Conservation (phyloP, 306 rosid genomes). For the Cucurbita pepo region DNA sequence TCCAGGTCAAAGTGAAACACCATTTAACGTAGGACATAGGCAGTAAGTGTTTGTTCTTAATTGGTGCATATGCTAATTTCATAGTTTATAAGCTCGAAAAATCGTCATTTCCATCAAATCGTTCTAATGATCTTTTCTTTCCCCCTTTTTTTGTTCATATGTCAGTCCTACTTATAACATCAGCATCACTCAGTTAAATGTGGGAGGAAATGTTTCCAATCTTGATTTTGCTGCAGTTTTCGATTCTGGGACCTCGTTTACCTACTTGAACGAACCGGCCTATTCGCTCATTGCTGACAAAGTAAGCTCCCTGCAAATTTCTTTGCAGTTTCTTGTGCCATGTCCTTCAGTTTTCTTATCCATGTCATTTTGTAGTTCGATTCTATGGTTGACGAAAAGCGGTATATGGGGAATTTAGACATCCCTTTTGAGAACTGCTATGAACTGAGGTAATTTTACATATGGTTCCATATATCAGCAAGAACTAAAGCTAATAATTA, state of each 20-base stretch:
- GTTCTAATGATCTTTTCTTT: conserved; percentile 10
- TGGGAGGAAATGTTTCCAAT: conserved; percentile 28
- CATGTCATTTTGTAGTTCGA: conserved; percentile 42
- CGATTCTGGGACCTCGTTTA: conserved; percentile 82
- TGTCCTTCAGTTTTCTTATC: background rate
- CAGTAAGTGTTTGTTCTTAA: conserved; percentile 27
- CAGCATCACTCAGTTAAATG: conserved; percentile 48
- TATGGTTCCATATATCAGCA: background rate
- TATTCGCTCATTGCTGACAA: conserved; percentile 36
- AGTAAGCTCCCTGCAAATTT: conserved; percentile 27
- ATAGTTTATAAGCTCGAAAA: background rate
- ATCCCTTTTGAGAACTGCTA: conserved; percentile 82
- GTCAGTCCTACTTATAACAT: conserved; percentile 61
- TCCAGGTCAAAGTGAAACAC: conserved; percentile 49
- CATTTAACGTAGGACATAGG: conserved; percentile 27
- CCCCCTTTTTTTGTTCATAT: background rate
- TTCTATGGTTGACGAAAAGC: conserved; percentile 19
- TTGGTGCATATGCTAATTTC: background rate
- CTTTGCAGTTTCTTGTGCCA: background rate
- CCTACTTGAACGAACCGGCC: conserved; percentile 64
- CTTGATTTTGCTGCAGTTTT: conserved; percentile 53
- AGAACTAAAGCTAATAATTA: background rate
- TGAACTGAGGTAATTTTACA: conserved; percentile 27
- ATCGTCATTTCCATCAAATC: background rate
- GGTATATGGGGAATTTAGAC: conserved; percentile 8